phyloP scores from a whole-genome alignment of 352 stramenopile species.

The Phytophthora litchii region DNA sequence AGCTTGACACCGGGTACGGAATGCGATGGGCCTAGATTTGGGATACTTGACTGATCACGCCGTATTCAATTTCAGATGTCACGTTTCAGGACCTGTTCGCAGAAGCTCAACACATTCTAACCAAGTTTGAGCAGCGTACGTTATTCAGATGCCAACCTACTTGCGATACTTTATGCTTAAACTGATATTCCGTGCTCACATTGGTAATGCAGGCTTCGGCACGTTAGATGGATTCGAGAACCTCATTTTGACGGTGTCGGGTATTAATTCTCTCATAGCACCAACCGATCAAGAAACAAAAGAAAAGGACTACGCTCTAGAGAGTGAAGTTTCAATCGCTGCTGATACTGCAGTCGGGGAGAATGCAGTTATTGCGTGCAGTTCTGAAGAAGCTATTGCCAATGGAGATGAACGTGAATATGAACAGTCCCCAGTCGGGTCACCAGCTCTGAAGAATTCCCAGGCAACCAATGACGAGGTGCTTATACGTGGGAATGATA shows the following conservation, averaged over 20 bases:
- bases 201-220: slow-evolving; percentile 39
- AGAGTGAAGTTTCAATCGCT: not conserved
- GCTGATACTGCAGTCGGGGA: not conserved
- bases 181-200: not conserved
- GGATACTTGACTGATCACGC: slow-evolving; percentile 11
- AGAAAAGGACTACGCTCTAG: not conserved
- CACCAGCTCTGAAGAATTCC: slow-evolving; percentile 2
- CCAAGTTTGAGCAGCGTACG: slow-evolving; percentile 52
- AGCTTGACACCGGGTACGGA: slow-evolving; percentile 43
- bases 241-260: slow-evolving; percentile 26
- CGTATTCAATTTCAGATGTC: slow-evolving; percentile 26
- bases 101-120: slow-evolving; percentile 44
- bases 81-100: slow-evolving; percentile 39
- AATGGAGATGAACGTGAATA: slow-evolving; percentile 8
- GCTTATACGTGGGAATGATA: not conserved
- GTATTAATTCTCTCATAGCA: slow-evolving; percentile 5
- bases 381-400: slow-evolving; percentile 1
- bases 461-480: slow-evolving; percentile 1
- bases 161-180: slow-evolving; percentile 1
- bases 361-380: not conserved
- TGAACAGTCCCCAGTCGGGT: not conserved
- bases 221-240: slow-evolving; percentile 44
- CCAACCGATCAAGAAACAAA: slow-evolving; percentile 13
- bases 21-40: not conserved
- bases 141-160: not conserved